Evolutionary conservation across 148 eudicot genomes (phyloP), one percentile per base, ranked within the genome.

Genomic region (Vaccinium macrocarpon): DNA sequence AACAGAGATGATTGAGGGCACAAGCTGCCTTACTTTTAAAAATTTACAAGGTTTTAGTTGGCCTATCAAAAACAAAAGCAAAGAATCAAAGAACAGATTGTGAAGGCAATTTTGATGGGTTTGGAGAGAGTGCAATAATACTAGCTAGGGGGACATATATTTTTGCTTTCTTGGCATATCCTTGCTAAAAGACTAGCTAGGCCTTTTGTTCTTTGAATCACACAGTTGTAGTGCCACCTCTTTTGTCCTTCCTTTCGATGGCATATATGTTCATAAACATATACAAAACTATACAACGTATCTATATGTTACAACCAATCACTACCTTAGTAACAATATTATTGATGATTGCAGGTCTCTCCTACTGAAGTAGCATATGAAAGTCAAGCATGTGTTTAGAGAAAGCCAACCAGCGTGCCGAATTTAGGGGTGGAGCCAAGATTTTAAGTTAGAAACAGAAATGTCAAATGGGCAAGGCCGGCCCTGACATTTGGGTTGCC

Each of bases 91-190:
- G 27, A 64, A 80, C 48, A 81, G 88, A 86, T 79, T 83, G 19
- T 21, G 14, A 51, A 55, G 81, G 80, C 88, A 83, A 83, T 14
- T 80, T 86, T 70, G 83, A 74, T 18, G 73, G 85, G 79, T 52
- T 19, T 12, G 50, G 25, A 32, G 16, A 79, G 66, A 23, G 81
- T 55, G 57, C 6, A 27, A 27, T 25, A 16, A 35, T 35, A 35
- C 38, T 35, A 35, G 38, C 29, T 55, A 27, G 68, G 82, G 86
- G 84, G 80, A 81, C 42, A 87, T 25, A 76, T 81, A 35, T 35
- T 35, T 3, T 35, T 35, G 38, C 38, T 61, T 84, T 61, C 85
- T 76, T 79, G 62, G 81, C 50, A 49, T 84, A 35, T 35, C 55
- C 53, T 76, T 72, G n/a, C 23, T 72, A 38, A 35, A 66, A 77